Evolutionary conservation across 179 eudicot genomes (phyloP).

Genomic region (Spergularia azorica): DNA sequence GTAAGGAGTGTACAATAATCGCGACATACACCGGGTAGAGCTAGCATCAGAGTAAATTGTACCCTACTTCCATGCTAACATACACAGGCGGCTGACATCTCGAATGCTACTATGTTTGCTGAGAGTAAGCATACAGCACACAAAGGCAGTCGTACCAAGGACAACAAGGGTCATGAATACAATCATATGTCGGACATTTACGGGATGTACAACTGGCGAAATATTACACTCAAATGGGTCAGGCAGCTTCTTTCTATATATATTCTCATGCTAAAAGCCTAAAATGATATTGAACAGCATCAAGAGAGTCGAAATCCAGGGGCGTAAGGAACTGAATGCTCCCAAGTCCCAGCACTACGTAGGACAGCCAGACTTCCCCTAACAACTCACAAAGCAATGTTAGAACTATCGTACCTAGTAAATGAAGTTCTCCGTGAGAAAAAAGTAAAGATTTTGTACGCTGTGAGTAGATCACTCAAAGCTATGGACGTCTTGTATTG

Average conservation of each 20-base stretch:
- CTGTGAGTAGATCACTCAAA: not conserved
- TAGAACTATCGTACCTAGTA: slow-evolving; percentile 18
- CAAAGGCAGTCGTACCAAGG: not conserved
- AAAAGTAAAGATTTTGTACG: not conserved
- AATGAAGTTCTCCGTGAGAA: not conserved
- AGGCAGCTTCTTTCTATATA: slow-evolving; percentile 13
- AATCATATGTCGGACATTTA: slow-evolving; percentile 22
- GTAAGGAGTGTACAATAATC: no score
- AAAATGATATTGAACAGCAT: slow-evolving; percentile 29
- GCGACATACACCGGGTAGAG: no score
- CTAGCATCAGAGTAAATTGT: no score
- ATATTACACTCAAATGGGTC: slow-evolving; percentile 19
- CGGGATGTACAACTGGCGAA: slow-evolving; percentile 22
- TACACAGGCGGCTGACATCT: not conserved
- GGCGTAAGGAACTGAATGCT: not conserved
- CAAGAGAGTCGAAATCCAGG: not conserved
- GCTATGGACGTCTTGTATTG: slow-evolving; percentile 55
- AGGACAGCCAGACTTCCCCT: not conserved
- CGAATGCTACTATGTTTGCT: not conserved
- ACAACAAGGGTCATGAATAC: not conserved
- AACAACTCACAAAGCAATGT: slow-evolving; percentile 16
- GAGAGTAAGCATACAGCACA: not conserved
- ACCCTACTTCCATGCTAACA: no score
- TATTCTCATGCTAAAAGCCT: slow-evolving; percentile 12
- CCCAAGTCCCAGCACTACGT: not conserved